Evolutionary conservation across 495 filamentous ascomycete species (phyloP).

Genomic region (Tetracladium marchalianum): DNA sequence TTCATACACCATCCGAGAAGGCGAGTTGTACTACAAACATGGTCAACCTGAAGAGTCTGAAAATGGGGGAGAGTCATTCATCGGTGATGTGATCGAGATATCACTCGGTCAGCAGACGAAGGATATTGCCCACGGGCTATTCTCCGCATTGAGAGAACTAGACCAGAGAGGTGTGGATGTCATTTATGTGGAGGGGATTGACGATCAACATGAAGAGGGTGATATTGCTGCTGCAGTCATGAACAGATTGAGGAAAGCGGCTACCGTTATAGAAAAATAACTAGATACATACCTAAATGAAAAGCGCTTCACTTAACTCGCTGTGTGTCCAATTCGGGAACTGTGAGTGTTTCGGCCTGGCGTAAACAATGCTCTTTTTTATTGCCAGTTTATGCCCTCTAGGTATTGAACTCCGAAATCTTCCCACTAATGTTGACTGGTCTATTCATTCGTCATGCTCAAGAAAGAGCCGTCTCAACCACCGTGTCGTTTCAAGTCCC

Average conservation of each 20-base stretch:
- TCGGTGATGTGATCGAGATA: conserved; percentile 42
- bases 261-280: conserved; percentile 34
- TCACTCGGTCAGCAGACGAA: conserved; percentile 56
- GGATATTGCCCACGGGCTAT: conserved; percentile 74
- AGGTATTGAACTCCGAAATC: neutral
- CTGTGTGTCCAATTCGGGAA: too few species aligned
- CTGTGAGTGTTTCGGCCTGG: too few species aligned
- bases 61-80: conserved; percentile 7
- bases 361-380: neutral
- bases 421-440: too few species aligned
- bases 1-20: too few species aligned
- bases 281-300: neutral
- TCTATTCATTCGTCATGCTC: too few species aligned
- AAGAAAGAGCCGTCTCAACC: neutral
- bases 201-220: conserved; percentile 46
- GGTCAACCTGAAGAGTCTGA: too few species aligned
- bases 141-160: conserved; percentile 76
- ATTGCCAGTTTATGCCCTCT: neutral
- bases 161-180: conserved; percentile 69
- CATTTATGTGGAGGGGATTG: conserved; percentile 87
- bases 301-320: neutral
- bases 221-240: conserved; percentile 90
- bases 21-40: too few species aligned
- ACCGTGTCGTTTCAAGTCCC: neutral
- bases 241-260: conserved; percentile 90